Base-by-base conservation (phyloP, 1,139 yeast species). In the Kluyveromyces marxianus region DNA sequence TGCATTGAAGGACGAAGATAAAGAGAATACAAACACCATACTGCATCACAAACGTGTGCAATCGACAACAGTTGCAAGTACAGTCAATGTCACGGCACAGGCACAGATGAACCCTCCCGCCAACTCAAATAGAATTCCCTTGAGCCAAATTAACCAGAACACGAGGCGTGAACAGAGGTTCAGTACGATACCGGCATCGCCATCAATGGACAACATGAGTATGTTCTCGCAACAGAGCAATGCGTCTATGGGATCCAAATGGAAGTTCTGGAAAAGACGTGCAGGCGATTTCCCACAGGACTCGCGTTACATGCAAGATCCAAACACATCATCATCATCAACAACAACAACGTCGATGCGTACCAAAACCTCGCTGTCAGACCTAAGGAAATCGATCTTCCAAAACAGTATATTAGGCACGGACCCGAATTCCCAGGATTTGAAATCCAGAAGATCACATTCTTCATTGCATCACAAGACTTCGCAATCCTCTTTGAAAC, bases 261-360 rank as follows among this genome's bases (percentile, higher is more conserved):
- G 67, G 67, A 64, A 60, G 46, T 64, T 64, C 42, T 64, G 68
- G 68, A 62, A 60, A 43, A 56, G 54, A 41, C 51, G 48, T 38
- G 42, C 21, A 8, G n/a, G n/a, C n/a, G 43, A 35, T 10, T 35
- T 25, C 21, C 34, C 40, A 4, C 34, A 37, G 33, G 33, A 37
- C 21, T 7, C 29, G 5, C 39, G 37, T 25, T 39, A 7, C 30
- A 3, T 25, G 28, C 39, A 41, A 10, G 38, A 25, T 8, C 21
- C 41, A 14, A 29, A 30, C 26, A 42, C 39, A 8, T 52, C 49
- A 41, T n/a, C n/a, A n/a, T n/a, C n/a, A n/a, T n/a, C n/a, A n/a
- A n/a, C n/a, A n/a, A n/a, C n/a, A n/a, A n/a, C n/a, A n/a, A n/a
- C n/a, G n/a, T n/a, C n/a, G n/a, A 38, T 55, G 38, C 52, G 57